Evolutionary conservation across 2,329 filamentous ascomycete genomes (phyloP).

Genomic region (Pyrenophora teres): DNA sequence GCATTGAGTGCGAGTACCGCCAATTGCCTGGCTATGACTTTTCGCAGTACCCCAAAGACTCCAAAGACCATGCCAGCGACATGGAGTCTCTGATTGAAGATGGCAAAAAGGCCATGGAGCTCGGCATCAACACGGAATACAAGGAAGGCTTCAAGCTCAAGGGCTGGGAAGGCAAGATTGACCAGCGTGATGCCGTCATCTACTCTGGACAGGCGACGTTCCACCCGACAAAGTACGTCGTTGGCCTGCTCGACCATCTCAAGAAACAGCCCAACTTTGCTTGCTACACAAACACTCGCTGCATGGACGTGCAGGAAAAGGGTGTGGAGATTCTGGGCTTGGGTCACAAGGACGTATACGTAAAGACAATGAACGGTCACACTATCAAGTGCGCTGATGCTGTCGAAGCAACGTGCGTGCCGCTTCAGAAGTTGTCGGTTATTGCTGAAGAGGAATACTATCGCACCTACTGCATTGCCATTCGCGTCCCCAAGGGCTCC

Average conservation of each 20-base stretch:
- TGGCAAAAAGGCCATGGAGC: slow-evolving; percentile 49
- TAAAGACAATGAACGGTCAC: slow-evolving; percentile 55
- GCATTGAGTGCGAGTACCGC: slow-evolving; percentile 63
- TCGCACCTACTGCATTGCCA: slow-evolving; percentile 63
- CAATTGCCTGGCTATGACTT: slow-evolving; percentile 56
- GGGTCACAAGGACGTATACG: slow-evolving; percentile 53
- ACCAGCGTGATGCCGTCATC: slow-evolving; percentile 59
- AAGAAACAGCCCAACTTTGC: slow-evolving; percentile 58
- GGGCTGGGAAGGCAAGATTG: slow-evolving; percentile 58
- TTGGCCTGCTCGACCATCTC: slow-evolving; percentile 59
- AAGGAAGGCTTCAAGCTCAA: slow-evolving; percentile 53
- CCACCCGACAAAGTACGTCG: slow-evolving; percentile 62
- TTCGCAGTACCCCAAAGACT: slow-evolving; percentile 53
- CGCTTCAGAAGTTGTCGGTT: slow-evolving; percentile 60
- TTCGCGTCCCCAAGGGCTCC: slow-evolving; percentile 57
- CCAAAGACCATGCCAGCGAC: slow-evolving; percentile 53
- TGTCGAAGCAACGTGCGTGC: slow-evolving; percentile 58
- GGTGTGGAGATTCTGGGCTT: slow-evolving; percentile 53
- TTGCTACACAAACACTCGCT: slow-evolving; percentile 59
- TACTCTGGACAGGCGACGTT: slow-evolving; percentile 58
- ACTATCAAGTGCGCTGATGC: slow-evolving; percentile 56
- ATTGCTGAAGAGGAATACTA: slow-evolving; percentile 59
- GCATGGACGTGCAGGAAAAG: slow-evolving; percentile 55
- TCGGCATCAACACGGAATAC: slow-evolving; percentile 53
- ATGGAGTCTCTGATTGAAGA: slow-evolving; percentile 54